Conservation (phyloP, 495 filamentous ascomycete genomes). For the Penicillium maclennaniae region DNA sequence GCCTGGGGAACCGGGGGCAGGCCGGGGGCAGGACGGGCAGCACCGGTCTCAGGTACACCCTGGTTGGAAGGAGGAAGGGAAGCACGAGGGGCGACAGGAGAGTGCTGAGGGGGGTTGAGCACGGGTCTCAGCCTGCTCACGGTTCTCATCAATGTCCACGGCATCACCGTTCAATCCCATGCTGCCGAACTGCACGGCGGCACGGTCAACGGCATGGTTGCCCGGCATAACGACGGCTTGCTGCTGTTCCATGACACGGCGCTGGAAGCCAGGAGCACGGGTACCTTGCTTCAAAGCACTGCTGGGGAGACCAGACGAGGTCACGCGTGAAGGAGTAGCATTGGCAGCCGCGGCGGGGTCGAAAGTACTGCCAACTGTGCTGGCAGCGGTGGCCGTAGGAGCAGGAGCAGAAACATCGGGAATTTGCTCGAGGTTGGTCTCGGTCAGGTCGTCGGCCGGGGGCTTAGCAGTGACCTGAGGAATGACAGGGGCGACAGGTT, state of each 20-base stretch:
- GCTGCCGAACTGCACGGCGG: slow-evolving; percentile 96
- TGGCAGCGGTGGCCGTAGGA: slow-evolving; percentile 79
- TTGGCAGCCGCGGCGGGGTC: slow-evolving; percentile 55
- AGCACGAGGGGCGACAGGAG: slow-evolving; percentile 85
- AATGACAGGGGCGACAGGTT: slow-evolving; percentile 34
- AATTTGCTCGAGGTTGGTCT: slow-evolving; percentile 86
- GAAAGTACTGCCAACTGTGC: slow-evolving; percentile 79
- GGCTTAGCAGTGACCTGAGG: slow-evolving; percentile 57
- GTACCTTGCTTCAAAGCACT: slow-evolving; percentile 72
- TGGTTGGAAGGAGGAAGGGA: slow-evolving; percentile 76
- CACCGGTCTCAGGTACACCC: slow-evolving; percentile 50
- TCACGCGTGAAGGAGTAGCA: slow-evolving; percentile 60
- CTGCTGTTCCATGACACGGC: slow-evolving; percentile 86
- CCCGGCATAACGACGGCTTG: slow-evolving; percentile 98
- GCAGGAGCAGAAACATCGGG: slow-evolving; percentile 72
- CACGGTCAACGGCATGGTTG: slow-evolving; percentile 91
- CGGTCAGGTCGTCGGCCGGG: slow-evolving; percentile 81
- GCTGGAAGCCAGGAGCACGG: slow-evolving; percentile 72
- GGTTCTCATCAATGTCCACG: slow-evolving; percentile 86
- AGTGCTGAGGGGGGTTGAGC: slow-evolving; percentile 93
- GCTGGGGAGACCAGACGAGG: slow-evolving; percentile 65
- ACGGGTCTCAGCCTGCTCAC: slow-evolving; percentile 92
- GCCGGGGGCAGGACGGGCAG: slow-evolving; percentile 65
- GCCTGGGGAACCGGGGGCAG: slow-evolving; percentile 63
- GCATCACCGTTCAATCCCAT: slow-evolving; percentile 80